A percentile compares a stretch with the other conserved stretches of the same genome.
Evolutionary conservation across 495 filamentous ascomycete genomes (phyloP).

Genomic region (Penicillium argentinense): DNA sequence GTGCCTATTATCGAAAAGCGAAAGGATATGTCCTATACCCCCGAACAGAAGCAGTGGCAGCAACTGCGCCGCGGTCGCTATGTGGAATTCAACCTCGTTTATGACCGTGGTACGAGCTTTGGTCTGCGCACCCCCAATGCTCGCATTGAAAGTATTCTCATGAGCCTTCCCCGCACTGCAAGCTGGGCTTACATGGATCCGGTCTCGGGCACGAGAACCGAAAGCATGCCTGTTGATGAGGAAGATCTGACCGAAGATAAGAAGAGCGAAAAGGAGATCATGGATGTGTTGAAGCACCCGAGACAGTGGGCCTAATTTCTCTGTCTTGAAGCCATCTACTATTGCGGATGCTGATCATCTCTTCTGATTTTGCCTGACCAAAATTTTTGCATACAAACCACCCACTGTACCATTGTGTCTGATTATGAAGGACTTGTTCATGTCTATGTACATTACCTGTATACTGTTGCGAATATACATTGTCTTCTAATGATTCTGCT

Average conservation of each 20-base stretch:
- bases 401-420: conserved; percentile 2
- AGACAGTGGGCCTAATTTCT: conserved; percentile 78
- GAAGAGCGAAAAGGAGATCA: conserved; percentile 62
- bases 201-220: conserved; percentile 45
- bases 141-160: conserved; percentile 92
- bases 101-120: conserved; percentile 95
- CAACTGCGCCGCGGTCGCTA: conserved; percentile 90
- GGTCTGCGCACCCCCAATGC: conserved; percentile 90
- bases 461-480: conserved; percentile 2
- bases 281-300: conserved; percentile 82
- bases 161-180: conserved; percentile 93
- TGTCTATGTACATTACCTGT: conserved; percentile 10
- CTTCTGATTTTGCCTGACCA: background rate
- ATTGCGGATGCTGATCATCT: background rate
- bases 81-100: conserved; percentile 98
- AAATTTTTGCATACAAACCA: background rate
- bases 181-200: conserved; percentile 94
- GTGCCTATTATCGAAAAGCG: conserved; percentile 81
- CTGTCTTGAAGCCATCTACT: background rate
- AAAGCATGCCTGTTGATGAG: conserved; percentile 27
- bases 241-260: conserved; percentile 46
- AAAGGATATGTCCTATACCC: conserved; percentile 88
- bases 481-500: no score
- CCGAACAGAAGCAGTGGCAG: conserved; percentile 90
- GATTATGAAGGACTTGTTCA: background rate